A percentile compares a stretch with the other conserved stretches of the same genome.
Conservation (phyloP, 305 asterid genomes). For the Fraxinus floribunda region DNA sequence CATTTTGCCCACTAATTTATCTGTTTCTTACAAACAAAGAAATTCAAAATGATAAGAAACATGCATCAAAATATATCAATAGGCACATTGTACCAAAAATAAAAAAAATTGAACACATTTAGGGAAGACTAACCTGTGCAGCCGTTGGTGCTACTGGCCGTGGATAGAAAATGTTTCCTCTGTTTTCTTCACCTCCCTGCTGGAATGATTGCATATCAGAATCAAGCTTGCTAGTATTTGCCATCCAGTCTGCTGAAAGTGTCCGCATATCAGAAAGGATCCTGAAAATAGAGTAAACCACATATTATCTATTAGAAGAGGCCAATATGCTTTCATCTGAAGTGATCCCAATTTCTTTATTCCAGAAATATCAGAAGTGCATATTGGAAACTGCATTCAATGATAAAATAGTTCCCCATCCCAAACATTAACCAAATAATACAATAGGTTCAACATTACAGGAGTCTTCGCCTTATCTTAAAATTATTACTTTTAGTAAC, state of each 20-base stretch:
- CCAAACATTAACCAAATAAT: constrained; percentile 1
- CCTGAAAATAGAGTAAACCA: constrained; percentile 54
- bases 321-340: background rate
- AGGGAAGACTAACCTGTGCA: constrained; percentile 72
- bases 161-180: constrained; percentile 77
- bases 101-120: background rate
- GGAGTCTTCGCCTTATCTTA: background rate
- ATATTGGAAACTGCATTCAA: background rate
- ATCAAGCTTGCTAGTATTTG: constrained; percentile 85
- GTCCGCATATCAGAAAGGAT: constrained; percentile 98
- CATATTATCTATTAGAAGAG: background rate
- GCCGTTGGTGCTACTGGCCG: constrained; percentile 97
- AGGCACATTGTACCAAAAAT: background rate
- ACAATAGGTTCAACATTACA: background rate
- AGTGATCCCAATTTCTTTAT: background rate
- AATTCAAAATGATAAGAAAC: constrained; percentile 6
- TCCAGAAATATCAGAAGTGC: background rate
- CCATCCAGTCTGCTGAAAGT: constrained; percentile 99
- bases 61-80: background rate
- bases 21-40: constrained; percentile 10
- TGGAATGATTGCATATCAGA: constrained; percentile 72
- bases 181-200: constrained; percentile 88
- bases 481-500: background rate
- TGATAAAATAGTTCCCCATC: background rate
- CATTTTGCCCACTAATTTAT: background rate